Evolutionary conservation across 2,329 filamentous ascomycete genomes (phyloP), one percentile per base, ranked within the genome.

Genomic region (Talaromyces marneffei): DNA sequence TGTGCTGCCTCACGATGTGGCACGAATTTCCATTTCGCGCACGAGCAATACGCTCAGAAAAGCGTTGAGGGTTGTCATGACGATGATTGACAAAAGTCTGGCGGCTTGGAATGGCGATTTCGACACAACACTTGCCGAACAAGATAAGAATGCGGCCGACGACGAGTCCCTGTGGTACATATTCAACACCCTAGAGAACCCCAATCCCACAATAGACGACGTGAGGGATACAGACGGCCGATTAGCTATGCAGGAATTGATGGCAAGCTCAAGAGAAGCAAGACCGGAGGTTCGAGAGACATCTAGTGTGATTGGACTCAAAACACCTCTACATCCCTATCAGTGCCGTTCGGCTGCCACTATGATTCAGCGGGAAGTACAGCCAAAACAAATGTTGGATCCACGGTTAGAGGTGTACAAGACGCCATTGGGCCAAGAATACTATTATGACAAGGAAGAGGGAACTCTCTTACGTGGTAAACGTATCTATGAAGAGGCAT

Each of bases 361-460:
- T 29, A 97, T 97, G 92, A 76, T 96, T 18, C 88, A 94, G 70
- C 86, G 88, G 58, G 93, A 97, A 74, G 75, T 82, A 5, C 82
- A 86, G 23, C 85, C 89, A 0, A 80, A 81, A 4, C 78, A 83
- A 29, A 78, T 85, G 5, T 75, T 92, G 8, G 92, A 97, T 72
- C 91, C 92, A 9, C 84, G 92, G 4, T 77, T 96, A 2, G 82
- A 86, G 56, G 66, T 75, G 4, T 78, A 85, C 1, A 68, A 70
- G 1, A 87, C 89, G 55, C 89, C 90, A 31, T 75, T 80, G 3
- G 88, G 86, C 0, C 71, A 75, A 0, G 66, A 69, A 0, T 96
- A 87, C 78, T 96, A 89, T 70, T 88, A 87, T 65, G 88, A 92
- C 64, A 78, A 83, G 4, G 82, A 87, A 48, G 82, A 85, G 16